These are phyloP conservation scores for Jimgerdemannia lactiflua DNA, from an alignment of 192 early-diverging fungal genomes.

Conservation along the genomic window DNA sequence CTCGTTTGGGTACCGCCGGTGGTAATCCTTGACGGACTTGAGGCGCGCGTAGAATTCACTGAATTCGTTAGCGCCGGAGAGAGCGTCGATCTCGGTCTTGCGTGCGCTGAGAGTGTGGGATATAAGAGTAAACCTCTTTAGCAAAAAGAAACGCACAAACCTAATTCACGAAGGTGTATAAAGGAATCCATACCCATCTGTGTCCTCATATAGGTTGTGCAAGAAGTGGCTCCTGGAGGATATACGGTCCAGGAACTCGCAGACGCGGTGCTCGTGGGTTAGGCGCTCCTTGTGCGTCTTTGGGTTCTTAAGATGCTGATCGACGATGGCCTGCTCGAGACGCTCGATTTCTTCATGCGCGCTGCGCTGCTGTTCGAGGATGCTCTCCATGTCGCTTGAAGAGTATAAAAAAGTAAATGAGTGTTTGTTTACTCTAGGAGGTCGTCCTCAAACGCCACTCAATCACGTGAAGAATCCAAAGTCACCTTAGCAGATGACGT, in stretches of 20 bases:
- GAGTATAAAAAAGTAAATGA: neutral
- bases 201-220: conserved; percentile 66
- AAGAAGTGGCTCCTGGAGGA: conserved; percentile 61
- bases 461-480: too few relatives aligned
- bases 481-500: too few relatives aligned
- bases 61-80: conserved; percentile 69
- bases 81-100: conserved; percentile 64
- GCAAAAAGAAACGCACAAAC: neutral
- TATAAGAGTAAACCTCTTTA: neutral
- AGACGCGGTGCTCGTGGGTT: conserved; percentile 77
- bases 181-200: conserved; percentile 53
- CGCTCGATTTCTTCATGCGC: conserved; percentile 92
- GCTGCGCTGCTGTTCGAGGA: conserved; percentile 72
- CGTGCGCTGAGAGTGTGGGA: conserved; percentile 40
- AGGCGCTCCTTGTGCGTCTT: conserved; percentile 83
- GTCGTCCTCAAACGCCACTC: too few relatives aligned
- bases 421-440: too few relatives aligned
- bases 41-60: conserved; percentile 86
- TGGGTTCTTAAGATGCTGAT: conserved; percentile 72
- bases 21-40: conserved; percentile 76
- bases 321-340: conserved; percentile 83
- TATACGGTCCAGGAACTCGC: conserved; percentile 66
- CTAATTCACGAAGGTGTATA: neutral
- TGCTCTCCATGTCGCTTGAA: conserved; percentile 42
- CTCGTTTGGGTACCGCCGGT: conserved; percentile 75